Conservation (phyloP, 2,329 filamentous ascomycete species). For the Aureobasidium sp. region DNA sequence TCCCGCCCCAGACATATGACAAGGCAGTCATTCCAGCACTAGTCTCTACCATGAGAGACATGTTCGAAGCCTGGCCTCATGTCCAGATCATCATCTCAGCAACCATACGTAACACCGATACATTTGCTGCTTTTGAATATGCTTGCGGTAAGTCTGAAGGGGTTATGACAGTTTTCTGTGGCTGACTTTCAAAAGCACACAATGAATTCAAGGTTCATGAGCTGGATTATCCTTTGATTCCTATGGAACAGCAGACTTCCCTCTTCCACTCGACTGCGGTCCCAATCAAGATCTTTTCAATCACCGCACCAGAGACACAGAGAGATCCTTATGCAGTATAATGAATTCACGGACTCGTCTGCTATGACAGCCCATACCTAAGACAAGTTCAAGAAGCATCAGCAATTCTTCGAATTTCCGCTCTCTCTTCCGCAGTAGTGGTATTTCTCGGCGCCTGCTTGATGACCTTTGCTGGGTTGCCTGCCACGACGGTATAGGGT, state of each 20-base stretch:
- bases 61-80: conserved; percentile 51
- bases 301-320: conserved; percentile 16
- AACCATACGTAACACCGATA: conserved; percentile 63
- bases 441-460: conserved; percentile 17
- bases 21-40: conserved; percentile 55
- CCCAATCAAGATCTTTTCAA: conserved; percentile 28
- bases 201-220: conserved; percentile 28
- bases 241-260: conserved; percentile 28
- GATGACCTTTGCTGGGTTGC: conserved; percentile 47
- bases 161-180: not conserved
- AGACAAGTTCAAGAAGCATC: not conserved
- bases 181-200: conserved; percentile 20
- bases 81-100: conserved; percentile 60
- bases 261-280: conserved; percentile 31
- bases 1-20: conserved; percentile 57
- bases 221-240: conserved; percentile 26
- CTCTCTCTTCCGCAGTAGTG: conserved; percentile 18
- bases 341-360: not conserved
- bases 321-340: conserved; percentile 16
- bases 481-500: conserved; percentile 55
- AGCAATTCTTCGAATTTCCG: conserved; percentile 17
- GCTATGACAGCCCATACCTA: not conserved
- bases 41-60: conserved; percentile 55
- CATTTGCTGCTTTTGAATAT: conserved; percentile 57
- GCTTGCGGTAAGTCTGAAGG: conserved; percentile 44